Conservation (phyloP, 2,329 filamentous ascomycete species). For the Xylariaceae sp. region DNA sequence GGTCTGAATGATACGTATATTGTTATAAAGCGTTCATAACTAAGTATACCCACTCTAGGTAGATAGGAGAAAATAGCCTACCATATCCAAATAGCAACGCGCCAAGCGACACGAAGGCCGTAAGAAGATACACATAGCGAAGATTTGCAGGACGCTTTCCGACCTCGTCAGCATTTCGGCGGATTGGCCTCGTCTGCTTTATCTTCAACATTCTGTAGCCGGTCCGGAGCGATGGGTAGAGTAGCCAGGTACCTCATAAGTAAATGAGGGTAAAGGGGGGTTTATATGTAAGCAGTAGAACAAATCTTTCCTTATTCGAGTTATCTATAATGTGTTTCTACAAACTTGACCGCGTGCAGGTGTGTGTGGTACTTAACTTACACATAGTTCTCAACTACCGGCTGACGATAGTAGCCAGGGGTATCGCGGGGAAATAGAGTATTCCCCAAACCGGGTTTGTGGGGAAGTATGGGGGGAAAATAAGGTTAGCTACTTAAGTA, state of each 20-base stretch:
- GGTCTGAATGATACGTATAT: constrained; percentile 6
- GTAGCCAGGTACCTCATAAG: background rate
- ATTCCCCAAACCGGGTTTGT: constrained; percentile 8
- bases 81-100: constrained; percentile 24
- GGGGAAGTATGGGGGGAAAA: constrained; percentile 5
- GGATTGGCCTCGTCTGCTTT: constrained; percentile 16
- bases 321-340: no score
- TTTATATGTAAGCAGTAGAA: no score
- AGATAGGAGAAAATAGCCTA: background rate
- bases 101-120: constrained; percentile 23
- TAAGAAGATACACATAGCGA: constrained; percentile 21
- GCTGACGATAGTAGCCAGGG: background rate
- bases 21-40: background rate
- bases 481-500: no score
- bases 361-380: no score
- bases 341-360: no score
- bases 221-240: background rate
- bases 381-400: background rate
- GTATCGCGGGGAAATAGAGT: background rate
- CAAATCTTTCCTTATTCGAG: no score
- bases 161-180: constrained; percentile 2
- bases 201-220: constrained; percentile 12
- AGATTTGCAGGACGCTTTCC: constrained; percentile 15
- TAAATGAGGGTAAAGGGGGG: background rate
- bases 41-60: no score